Evolutionary conservation across 148 eudicot genomes (phyloP), one percentile per base, ranked within the genome.

Genomic region (Diospyros kaki): DNA sequence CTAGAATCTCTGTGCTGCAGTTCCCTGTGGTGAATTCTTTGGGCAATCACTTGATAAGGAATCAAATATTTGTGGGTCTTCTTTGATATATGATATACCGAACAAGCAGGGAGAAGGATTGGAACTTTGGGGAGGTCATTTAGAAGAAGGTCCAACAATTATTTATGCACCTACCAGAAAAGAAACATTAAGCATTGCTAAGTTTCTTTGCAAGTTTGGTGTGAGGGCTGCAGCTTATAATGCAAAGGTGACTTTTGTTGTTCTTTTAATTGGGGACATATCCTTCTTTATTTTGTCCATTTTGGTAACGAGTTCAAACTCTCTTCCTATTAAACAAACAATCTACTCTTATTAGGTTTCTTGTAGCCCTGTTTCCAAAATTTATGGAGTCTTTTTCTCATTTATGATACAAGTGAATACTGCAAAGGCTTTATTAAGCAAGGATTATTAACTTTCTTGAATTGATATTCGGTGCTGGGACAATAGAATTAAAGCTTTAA

Each of bases 161-260:
- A 83, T 94, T 48, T 94, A 94, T 83, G 92, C 80, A 45, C 95
- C 97, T 46, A 94, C 97, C 11, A 87, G 98, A 75, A 91, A 81
- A 78, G 86, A 90, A 81, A 91, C 98, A 28, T 45, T 84, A 77
- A 75, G 80, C 40, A 79, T 94, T 70, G 78, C 97, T 69, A 84
- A 83, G 72, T 91, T 86, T 79, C 89, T 94, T 69, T 83, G 80
- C 74, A 77, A 70, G 14, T 74, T 53, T 74, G 98, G 98, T 56
- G 85, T 94, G 74, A 94, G 81, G 80, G 97, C 98, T 71, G 97
- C 89, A 68, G 86, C 98, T 76, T 94, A 94, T 81, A 82, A 94
- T 84, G 98, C 98, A 18, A 78, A 67, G 93, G 98, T 91, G 79
- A 71, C 12, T 72, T 40, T 48, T 69, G 67, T 54, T 41, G 38